Evolutionary conservation across 2,329 filamentous ascomycete genomes (phyloP).

Genomic region (Alternaria rosae): DNA sequence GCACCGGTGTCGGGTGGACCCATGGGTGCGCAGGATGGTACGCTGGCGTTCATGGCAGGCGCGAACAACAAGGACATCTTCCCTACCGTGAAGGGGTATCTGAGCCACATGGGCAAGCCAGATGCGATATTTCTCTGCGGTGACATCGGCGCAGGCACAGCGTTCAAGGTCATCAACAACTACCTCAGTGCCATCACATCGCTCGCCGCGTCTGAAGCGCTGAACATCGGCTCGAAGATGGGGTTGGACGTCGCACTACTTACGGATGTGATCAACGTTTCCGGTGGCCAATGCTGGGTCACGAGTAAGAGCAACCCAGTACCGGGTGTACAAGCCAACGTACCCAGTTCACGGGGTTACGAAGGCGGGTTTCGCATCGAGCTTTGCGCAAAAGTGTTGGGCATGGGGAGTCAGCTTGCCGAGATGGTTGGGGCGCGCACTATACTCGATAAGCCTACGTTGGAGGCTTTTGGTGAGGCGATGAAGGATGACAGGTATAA

Average conservation of each 20-base stretch:
- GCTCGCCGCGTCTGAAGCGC: constrained; percentile 70
- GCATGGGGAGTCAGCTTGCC: constrained; percentile 45
- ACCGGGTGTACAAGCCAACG: constrained; percentile 54
- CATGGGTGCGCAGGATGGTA: constrained; percentile 83
- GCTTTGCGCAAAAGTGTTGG: constrained; percentile 44
- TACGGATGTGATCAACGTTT: constrained; percentile 85
- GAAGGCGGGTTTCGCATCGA: constrained; percentile 50
- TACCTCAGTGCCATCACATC: constrained; percentile 94
- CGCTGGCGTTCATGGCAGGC: constrained; percentile 94
- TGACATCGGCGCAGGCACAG: constrained; percentile 79
- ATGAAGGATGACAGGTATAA: constrained; percentile 38
- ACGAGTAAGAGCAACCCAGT: constrained; percentile 94
- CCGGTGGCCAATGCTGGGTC: constrained; percentile 91
- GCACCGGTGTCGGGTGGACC: constrained; percentile 96
- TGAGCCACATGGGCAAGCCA: constrained; percentile 79
- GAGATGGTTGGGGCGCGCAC: constrained; percentile 46
- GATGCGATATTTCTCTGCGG: constrained; percentile 81
- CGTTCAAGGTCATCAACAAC: constrained; percentile 94
- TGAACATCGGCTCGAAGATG: constrained; percentile 68
- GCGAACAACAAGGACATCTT: constrained; percentile 57
- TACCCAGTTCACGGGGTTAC: constrained; percentile 49
- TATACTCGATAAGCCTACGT: constrained; percentile 40
- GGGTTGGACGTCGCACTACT: constrained; percentile 69
- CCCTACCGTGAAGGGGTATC: constrained; percentile 67
- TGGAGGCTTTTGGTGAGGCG: constrained; percentile 40